Evolutionary conservation across 1,284 basidiomycete genomes (phyloP).

Genomic region (Boletus mariae): DNA sequence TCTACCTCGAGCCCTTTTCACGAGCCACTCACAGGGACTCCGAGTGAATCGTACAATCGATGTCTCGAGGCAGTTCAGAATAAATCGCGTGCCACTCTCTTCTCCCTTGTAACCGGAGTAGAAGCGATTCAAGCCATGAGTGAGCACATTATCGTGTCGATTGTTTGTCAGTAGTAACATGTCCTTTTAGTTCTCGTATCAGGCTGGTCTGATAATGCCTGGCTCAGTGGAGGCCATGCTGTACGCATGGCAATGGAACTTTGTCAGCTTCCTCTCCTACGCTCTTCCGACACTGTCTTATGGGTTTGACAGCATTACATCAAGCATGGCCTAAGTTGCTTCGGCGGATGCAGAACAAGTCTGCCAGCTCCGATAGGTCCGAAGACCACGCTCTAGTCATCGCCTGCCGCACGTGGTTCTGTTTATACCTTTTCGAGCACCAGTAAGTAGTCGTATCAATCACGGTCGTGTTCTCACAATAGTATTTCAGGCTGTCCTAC

Average conservation of each 20-base stretch:
- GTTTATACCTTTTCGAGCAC: constrained; percentile 88
- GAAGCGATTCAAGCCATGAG: constrained; percentile 91
- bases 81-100: constrained; percentile 82
- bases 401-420: constrained; percentile 84
- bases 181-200: constrained; percentile 67
- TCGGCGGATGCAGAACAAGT: constrained; percentile 65
- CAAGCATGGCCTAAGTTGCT: constrained; percentile 84
- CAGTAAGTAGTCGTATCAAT: constrained; percentile 54
- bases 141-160: constrained; percentile 37
- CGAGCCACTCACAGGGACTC: constrained; percentile 41
- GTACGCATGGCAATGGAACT: constrained; percentile 92
- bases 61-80: constrained; percentile 79
- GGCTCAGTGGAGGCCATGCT: constrained; percentile 88
- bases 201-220: constrained; percentile 89
- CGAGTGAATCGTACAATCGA: constrained; percentile 62
- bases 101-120: constrained; percentile 74
- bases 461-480: not conserved
- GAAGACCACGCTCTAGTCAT: constrained; percentile 80
- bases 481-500: constrained; percentile 69
- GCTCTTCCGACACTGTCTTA: constrained; percentile 9
- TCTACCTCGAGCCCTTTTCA: constrained; percentile 1
- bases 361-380: constrained; percentile 51
- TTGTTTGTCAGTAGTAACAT: constrained; percentile 5
- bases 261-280: constrained; percentile 43
- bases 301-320: constrained; percentile 63